phyloP scores from a whole-genome alignment of 371 early-diverging fungal genomes.

The Lichtheimia ornata region DNA sequence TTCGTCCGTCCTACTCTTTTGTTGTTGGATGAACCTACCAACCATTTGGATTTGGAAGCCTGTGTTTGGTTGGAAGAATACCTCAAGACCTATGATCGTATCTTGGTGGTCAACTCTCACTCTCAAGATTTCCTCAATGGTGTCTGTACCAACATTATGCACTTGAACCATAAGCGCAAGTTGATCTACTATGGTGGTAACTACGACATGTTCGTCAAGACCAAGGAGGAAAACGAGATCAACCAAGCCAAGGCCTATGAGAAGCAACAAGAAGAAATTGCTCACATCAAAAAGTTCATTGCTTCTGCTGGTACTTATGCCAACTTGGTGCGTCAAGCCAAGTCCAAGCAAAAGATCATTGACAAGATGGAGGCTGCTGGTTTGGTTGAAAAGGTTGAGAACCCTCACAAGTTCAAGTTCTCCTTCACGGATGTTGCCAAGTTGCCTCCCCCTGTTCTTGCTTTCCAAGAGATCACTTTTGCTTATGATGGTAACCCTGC shows the following conservation, averaged over 20 bases:
- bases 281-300: conserved; percentile 98
- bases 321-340: conserved; percentile 97
- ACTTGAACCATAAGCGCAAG: conserved; percentile 86
- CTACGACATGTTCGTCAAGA: conserved; percentile 96
- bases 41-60: conserved; percentile 97
- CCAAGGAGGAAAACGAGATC: conserved; percentile 90
- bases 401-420: conserved; percentile 79
- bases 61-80: conserved; percentile 99
- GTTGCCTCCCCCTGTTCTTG: conserved; percentile 97
- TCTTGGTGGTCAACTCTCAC: conserved; percentile 96
- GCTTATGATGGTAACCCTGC: conserved; percentile 83
- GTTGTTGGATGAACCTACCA: conserved; percentile 97
- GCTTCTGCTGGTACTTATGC: conserved; percentile 99
- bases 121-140: conserved; percentile 98
- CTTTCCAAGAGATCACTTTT: conserved; percentile 91
- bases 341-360: conserved; percentile 98
- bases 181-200: conserved; percentile 96
- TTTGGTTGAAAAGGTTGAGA: conserved; percentile 90
- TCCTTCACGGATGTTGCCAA: conserved; percentile 84
- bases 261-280: conserved; percentile 98
- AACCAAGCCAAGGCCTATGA: conserved; percentile 98
- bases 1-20: conserved; percentile 95
- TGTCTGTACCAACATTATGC: conserved; percentile 95
- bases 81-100: conserved; percentile 91
- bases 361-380: conserved; percentile 99